phyloP scores from a whole-genome alignment of 495 filamentous ascomycete species.

The Entonaema liquescens region DNA sequence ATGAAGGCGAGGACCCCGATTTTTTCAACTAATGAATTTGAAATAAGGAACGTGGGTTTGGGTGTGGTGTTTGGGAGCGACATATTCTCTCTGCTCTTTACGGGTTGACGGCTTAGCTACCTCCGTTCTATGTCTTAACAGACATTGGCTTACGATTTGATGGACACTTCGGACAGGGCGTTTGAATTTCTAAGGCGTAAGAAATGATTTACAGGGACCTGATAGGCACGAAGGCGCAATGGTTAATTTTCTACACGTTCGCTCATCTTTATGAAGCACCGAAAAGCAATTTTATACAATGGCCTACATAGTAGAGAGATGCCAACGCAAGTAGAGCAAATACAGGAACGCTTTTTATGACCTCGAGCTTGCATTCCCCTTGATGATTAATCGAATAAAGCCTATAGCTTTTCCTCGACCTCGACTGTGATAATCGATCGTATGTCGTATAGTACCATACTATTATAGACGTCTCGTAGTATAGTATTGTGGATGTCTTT shows the following conservation, averaged over 20 bases:
- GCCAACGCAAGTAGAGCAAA: constrained; percentile 14
- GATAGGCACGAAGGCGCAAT: constrained; percentile 18
- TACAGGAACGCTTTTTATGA: constrained; percentile 15
- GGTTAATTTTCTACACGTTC: constrained; percentile 7
- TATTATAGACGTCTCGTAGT: constrained; percentile 11
- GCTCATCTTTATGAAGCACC: constrained; percentile 16
- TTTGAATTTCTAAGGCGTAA: constrained; percentile 1
- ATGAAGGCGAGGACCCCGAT: constrained; percentile 5
- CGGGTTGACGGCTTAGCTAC: not conserved
- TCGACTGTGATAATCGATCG: constrained; percentile 1
- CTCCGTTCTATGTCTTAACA: not conserved
- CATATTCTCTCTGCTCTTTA: not conserved
- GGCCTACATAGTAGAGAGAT: constrained; percentile 27
- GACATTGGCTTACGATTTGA: constrained; percentile 6
- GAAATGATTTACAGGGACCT: not conserved
- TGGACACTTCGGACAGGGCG: constrained; percentile 3
- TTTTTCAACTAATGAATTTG: not conserved
- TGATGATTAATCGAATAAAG: constrained; percentile 8
- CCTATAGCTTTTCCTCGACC: constrained; percentile 9
- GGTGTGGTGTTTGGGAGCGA: not conserved
- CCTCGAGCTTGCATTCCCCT: not conserved
- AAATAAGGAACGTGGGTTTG: not conserved
- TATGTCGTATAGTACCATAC: constrained; percentile 17
- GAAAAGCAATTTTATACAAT: constrained; percentile 41
- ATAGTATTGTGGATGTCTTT: constrained; percentile 14